phyloP scores from a whole-genome alignment of 2,329 filamentous ascomycete species.

The Colletotrichum incanum region DNA sequence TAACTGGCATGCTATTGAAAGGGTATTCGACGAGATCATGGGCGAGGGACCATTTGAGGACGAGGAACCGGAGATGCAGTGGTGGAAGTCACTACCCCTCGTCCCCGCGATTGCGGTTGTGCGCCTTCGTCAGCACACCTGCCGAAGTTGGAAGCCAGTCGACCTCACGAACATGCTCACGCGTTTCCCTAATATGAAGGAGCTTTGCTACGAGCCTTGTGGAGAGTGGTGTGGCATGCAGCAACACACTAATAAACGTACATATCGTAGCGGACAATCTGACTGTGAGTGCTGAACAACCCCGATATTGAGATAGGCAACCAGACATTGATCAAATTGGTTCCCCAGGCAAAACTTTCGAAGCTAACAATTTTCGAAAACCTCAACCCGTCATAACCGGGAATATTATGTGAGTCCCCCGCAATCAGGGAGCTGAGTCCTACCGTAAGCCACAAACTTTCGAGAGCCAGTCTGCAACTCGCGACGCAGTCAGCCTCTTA shows the following conservation, averaged over 20 bases:
- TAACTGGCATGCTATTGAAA: slow-evolving; percentile 37
- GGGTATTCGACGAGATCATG: slow-evolving; percentile 51
- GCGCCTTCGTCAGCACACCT: slow-evolving; percentile 56
- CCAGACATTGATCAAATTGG: slow-evolving; percentile 49
- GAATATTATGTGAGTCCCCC: slow-evolving; percentile 37
- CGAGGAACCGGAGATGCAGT: slow-evolving; percentile 48
- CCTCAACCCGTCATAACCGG: slow-evolving; percentile 51
- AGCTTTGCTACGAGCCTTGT: slow-evolving; percentile 59
- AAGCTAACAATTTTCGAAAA: slow-evolving; percentile 56
- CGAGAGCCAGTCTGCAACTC: slow-evolving; percentile 50
- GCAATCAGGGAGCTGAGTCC: slow-evolving; percentile 46
- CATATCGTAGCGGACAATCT: slow-evolving; percentile 45
- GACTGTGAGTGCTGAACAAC: slow-evolving; percentile 44
- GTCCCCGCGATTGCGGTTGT: slow-evolving; percentile 53
- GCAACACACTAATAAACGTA: slow-evolving; percentile 48
- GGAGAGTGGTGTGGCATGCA: slow-evolving; percentile 49
- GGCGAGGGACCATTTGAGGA: slow-evolving; percentile 48
- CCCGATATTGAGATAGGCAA: slow-evolving; percentile 42
- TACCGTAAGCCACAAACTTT: slow-evolving; percentile 49
- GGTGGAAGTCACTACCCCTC: slow-evolving; percentile 53
- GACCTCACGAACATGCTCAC: slow-evolving; percentile 53
- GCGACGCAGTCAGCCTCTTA: slow-evolving; percentile 51
- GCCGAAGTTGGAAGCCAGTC: slow-evolving; percentile 53
- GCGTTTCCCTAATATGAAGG: slow-evolving; percentile 54
- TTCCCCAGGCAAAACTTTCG: slow-evolving; percentile 46